A percentile compares a stretch with the other conserved stretches of the same genome.
phyloP scores from a whole-genome alignment of 2,329 filamentous ascomycete species.

The Penicillium sp. region DNA sequence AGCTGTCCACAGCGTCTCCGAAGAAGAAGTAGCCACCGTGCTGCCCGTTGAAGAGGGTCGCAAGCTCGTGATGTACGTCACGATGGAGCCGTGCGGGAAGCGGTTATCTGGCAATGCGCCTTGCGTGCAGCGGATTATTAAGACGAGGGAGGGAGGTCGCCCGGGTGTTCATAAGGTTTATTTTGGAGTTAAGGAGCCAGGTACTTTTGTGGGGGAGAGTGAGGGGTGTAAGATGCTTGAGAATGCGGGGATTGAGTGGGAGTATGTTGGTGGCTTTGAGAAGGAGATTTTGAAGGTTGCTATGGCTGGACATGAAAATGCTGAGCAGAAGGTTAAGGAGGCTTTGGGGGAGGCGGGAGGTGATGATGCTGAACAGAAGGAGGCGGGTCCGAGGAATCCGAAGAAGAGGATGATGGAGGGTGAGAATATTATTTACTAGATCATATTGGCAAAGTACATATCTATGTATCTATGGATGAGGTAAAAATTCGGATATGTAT shows the following conservation, averaged over 20 bases:
- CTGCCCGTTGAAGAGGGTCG: constrained; percentile 39
- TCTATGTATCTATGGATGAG: too few relatives aligned
- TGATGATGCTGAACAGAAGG: constrained; percentile 41
- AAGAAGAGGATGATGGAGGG: constrained; percentile 51
- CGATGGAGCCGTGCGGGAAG: constrained; percentile 65
- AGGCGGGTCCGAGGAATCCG: constrained; percentile 43
- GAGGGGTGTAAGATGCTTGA: constrained; percentile 70
- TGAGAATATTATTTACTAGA: constrained; percentile 18
- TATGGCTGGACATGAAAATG: constrained; percentile 70
- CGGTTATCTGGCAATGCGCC: constrained; percentile 48
- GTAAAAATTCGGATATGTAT: too few relatives aligned
- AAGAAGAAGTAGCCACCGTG: constrained; percentile 44
- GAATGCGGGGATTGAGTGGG: constrained; percentile 70
- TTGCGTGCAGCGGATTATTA: constrained; percentile 74
- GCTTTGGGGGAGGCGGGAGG: constrained; percentile 30
- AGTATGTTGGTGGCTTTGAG: constrained; percentile 74
- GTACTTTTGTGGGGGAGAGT: constrained; percentile 84
- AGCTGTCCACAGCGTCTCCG: constrained; percentile 32
- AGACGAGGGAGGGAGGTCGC: constrained; percentile 48
- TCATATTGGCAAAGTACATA: background rate
- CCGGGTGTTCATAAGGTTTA: constrained; percentile 74
- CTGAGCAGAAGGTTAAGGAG: constrained; percentile 29
- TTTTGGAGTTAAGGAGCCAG: constrained; percentile 84
- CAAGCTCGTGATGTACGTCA: constrained; percentile 75
- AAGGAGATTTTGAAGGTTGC: constrained; percentile 78